Evolutionary conservation across 177 flowering plant species (phyloP), one percentile per base, ranked within the genome.

Genomic region (Vitis hybrid): DNA sequence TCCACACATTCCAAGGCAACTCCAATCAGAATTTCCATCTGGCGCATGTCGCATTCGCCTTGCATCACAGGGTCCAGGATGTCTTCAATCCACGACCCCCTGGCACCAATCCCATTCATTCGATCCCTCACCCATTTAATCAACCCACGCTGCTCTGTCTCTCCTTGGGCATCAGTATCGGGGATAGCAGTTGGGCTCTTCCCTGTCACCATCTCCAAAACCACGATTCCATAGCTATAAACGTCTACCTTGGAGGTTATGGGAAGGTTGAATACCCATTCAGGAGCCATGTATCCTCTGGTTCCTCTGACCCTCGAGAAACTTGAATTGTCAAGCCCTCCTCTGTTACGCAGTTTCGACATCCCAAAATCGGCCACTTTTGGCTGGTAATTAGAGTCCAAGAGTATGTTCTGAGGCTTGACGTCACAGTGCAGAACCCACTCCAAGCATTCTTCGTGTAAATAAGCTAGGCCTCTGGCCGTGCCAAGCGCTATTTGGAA

Each of bases 241-340:
- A 65, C 68, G 17, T 65, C 68, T 11, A 52, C 68, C 24, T 22
- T 22, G 24, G 24, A 22, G 24, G 24, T 22, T 22, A 22, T 22
- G 24, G 24, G 24, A 22, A 22, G 24, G 24, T 22, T 22, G 24
- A 22, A 22, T 22, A 22, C 24, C 24, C 68, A 65, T 18, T 65
- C 68, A 11, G 68, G 68, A 17, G 68, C 68, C 68, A 65, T 52
- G 53, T 65, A 65, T 9, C 68, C 68, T 52, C 68, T 14, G 7
- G 68, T 65, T 18, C 68, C 68, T 22, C 68, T 65, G 13, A 65
- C 2, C 17, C 55, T 65, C 68, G 68, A 62, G 64, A 62, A 62
- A 11, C 28, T 20, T 7, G 68, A 22, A 18, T 47, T 52, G 14
- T 0, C 22, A n/a, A n/a, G 2, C 17, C 18, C 18, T 15, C 47